Conservation (phyloP, 2,329 filamentous ascomycete species). For the Exophiala mesophila region DNA sequence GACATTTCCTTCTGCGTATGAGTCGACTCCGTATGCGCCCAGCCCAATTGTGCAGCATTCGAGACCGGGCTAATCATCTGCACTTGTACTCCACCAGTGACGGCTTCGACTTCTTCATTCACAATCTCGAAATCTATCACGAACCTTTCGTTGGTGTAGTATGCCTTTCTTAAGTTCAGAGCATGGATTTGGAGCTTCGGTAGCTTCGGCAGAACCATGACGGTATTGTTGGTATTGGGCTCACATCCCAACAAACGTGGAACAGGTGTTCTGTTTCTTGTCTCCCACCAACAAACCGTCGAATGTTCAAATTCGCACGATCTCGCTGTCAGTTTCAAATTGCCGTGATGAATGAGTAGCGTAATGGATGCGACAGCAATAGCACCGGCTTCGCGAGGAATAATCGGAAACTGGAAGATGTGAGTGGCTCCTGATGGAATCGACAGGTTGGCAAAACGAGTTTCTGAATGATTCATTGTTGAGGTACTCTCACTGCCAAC, state of each 20-base stretch:
- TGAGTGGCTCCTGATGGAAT: conserved; percentile 63
- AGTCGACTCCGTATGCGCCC: conserved; percentile 39
- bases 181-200: conserved; percentile 80
- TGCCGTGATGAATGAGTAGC: conserved; percentile 58
- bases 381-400: conserved; percentile 76
- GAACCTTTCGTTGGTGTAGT: conserved; percentile 79
- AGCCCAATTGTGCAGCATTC: conserved; percentile 42
- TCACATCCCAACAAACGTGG: conserved; percentile 41
- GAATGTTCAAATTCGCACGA: conserved; percentile 41
- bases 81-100: conserved; percentile 65
- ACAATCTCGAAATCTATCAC: conserved; percentile 62
- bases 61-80: conserved; percentile 57
- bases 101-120: conserved; percentile 79
- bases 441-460: conserved; percentile 59
- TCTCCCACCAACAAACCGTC: conserved; percentile 41
- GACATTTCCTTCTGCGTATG: conserved; percentile 30
- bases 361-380: conserved; percentile 61
- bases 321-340: conserved; percentile 64
- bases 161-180: conserved; percentile 60
- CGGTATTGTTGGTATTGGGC: conserved; percentile 45
- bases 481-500: conserved; percentile 30
- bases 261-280: conserved; percentile 32
- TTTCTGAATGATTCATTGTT: conserved; percentile 38
- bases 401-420: conserved; percentile 66
- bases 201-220: conserved; percentile 79